Evolutionary conservation across 805 yeast genomes (phyloP).

Genomic region (Candida boidinii): DNA sequence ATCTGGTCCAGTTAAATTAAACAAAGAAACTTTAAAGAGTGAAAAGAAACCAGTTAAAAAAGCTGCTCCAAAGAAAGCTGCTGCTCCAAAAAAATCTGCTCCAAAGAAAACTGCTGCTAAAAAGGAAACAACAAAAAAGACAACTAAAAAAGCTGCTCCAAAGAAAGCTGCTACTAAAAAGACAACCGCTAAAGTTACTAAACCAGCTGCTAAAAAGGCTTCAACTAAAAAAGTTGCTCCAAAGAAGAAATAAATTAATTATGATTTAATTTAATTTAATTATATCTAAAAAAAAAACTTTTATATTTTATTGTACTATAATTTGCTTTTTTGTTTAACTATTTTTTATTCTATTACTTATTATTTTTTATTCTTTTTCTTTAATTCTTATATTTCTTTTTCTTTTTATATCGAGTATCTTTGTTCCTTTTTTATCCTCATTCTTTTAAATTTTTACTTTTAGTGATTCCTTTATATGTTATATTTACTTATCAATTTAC

Average conservation of each 20-base stretch:
- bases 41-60: conserved; percentile 24
- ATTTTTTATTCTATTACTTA: not conserved
- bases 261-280: not conserved
- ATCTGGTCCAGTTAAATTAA: conserved; percentile 73
- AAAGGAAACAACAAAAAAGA: conserved; percentile 19
- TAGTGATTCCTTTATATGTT: not conserved
- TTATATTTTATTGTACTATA: conserved; percentile 5
- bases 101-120: conserved; percentile 11
- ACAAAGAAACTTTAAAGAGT: conserved; percentile 28
- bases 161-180: conserved; percentile 24
- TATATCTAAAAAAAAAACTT: not conserved
- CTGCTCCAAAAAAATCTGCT: conserved; percentile 20
- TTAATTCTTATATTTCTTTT: conserved; percentile 1
- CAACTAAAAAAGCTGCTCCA: conserved; percentile 20
- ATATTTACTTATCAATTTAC: too few relatives aligned
- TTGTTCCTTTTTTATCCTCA: conserved; percentile 1
- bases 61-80: conserved; percentile 21
- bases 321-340: conserved; percentile 1
- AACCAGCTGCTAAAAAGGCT: conserved; percentile 3
- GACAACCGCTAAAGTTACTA: conserved; percentile 12
- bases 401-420: conserved; percentile 1
- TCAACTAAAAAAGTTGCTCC: conserved; percentile 14
- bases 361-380: not conserved
- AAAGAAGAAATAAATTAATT: conserved; percentile 10
- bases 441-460: not conserved